Evolutionary conservation across 73 alveolate genomes (phyloP).

Genomic region (Symbiodinium natans): DNA sequence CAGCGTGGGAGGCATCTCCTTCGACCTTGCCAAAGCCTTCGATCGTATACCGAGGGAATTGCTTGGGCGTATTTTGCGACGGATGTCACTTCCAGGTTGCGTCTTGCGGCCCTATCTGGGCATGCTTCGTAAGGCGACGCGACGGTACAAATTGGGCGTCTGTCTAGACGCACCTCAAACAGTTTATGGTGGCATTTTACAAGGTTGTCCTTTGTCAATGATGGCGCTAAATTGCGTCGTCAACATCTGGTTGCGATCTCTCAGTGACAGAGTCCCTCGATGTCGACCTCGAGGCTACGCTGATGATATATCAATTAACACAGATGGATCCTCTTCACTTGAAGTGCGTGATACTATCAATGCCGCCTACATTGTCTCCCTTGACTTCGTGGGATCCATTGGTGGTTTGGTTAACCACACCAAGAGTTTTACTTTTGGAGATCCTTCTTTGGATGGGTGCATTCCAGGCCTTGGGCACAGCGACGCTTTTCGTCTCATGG

Average conservation of each 20-base stretch:
- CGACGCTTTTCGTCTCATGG: background rate
- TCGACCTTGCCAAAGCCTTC: background rate
- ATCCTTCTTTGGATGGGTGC: background rate
- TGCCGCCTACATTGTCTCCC: background rate
- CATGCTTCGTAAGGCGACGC: background rate
- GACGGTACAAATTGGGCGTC: background rate
- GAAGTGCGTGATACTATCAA: background rate
- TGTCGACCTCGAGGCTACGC: conserved; percentile 28
- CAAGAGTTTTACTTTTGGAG: background rate
- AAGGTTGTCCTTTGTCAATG: background rate
- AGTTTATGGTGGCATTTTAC: background rate
- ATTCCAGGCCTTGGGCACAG: background rate
- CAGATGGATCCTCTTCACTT: background rate
- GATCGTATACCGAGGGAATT: background rate
- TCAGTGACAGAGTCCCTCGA: background rate
- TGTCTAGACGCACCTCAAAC: background rate
- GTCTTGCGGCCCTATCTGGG: background rate
- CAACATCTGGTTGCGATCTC: background rate
- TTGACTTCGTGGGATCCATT: background rate
- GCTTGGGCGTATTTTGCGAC: background rate
- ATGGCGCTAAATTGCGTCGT: background rate
- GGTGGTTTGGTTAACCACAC: background rate
- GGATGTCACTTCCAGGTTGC: background rate
- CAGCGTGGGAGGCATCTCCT: background rate
- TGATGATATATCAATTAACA: background rate